These are phyloP conservation scores for Rhododendron molle DNA, from an alignment of 148 eudicot genomes.

Conservation along the genomic window DNA sequence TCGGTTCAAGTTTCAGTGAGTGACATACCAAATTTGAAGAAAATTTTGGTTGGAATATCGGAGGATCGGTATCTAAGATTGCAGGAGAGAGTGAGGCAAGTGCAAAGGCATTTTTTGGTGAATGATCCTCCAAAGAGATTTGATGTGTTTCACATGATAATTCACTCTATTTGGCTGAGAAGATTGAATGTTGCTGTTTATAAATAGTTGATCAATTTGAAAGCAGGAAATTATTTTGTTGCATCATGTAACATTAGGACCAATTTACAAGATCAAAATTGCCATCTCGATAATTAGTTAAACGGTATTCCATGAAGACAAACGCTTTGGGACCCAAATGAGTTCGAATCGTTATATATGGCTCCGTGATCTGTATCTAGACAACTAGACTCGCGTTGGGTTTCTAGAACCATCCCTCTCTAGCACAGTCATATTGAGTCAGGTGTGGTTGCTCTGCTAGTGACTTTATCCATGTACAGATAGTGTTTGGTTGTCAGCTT, in stretches of 20 bases:
- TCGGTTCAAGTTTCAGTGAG: constrained; percentile 48
- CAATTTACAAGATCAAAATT: background rate
- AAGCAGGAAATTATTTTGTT: background rate
- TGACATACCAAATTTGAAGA: constrained; percentile 57
- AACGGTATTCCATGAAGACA: no score
- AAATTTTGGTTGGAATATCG: constrained; percentile 40
- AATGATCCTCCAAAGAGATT: constrained; percentile 72
- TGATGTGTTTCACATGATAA: constrained; percentile 77
- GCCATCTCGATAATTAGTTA: background rate
- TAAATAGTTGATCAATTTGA: background rate
- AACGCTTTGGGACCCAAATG: background rate
- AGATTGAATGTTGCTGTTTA: constrained; percentile 55
- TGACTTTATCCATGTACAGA: no score
- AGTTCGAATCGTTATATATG: no score
- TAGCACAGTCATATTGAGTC: no score
- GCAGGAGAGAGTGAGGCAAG: constrained; percentile 47
- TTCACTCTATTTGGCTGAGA: constrained; percentile 85
- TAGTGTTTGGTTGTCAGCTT: no score
- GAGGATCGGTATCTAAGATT: constrained; percentile 44
- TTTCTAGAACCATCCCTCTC: no score
- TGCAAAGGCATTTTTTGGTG: constrained; percentile 65
- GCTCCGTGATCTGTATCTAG: no score
- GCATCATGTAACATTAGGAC: background rate
- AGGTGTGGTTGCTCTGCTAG: no score
- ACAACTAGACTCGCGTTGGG: no score